Percentiles rank a stretch among this genome's conserved stretches.
These are phyloP conservation scores for Irpex rosettiformis DNA, from an alignment of 1,284 basidiomycete species.

Conservation along the genomic window DNA sequence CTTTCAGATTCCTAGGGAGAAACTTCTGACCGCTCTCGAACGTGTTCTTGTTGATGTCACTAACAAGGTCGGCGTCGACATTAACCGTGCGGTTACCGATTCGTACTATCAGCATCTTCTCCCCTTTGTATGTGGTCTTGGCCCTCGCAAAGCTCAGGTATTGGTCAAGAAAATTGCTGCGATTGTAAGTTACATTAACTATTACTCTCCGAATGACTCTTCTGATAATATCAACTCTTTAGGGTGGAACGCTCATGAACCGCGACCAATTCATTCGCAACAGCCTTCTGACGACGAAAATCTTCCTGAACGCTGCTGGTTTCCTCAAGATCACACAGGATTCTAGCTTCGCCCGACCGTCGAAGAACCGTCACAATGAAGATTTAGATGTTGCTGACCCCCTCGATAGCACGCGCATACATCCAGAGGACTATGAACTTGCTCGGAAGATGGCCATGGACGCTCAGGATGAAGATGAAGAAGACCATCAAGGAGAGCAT, in stretches of 20 bases:
- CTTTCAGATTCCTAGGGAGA: conserved; percentile 77
- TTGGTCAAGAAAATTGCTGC: conserved; percentile 80
- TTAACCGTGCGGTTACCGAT: conserved; percentile 89
- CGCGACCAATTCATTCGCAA: conserved; percentile 84
- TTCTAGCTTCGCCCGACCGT: conserved; percentile 49
- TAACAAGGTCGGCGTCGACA: conserved; percentile 92
- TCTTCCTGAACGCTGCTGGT: conserved; percentile 88
- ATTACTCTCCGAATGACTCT: neutral
- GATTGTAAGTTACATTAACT: conserved; percentile 45
- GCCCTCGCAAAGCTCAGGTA: conserved; percentile 90
- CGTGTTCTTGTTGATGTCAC: conserved; percentile 86
- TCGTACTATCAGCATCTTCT: conserved; percentile 86
- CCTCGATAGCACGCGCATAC: conserved; percentile 93
- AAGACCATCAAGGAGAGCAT: conserved; percentile 88
- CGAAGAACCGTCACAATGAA: conserved; percentile 68
- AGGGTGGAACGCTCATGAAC: conserved; percentile 85
- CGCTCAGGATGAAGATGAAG: conserved; percentile 92
- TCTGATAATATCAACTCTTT: conserved; percentile 16
- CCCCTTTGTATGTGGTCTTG: conserved; percentile 91
- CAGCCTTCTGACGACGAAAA: conserved; percentile 76
- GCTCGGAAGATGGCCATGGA: conserved; percentile 99
- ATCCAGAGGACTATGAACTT: conserved; percentile 97
- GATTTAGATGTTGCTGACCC: conserved; percentile 78
- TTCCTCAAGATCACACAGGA: conserved; percentile 86
- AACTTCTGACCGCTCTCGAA: conserved; percentile 81